Evolutionary conservation across 1,284 basidiomycete genomes (phyloP).

Genomic region (Rhodotorula sp.): DNA sequence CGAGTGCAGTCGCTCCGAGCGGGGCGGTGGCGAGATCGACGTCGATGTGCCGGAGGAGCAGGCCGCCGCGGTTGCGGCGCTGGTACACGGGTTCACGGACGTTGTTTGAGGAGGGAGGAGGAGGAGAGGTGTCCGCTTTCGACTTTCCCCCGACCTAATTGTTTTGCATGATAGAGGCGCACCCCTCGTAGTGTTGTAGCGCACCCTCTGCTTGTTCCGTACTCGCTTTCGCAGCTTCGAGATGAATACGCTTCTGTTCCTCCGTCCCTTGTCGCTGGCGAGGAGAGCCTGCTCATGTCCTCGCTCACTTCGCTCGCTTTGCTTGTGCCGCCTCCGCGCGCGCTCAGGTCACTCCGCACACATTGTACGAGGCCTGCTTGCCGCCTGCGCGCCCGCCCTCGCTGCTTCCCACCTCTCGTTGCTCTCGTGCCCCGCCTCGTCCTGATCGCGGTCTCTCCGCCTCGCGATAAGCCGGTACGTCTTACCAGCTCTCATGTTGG

Average conservation of each 20-base stretch:
- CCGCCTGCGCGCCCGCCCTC: neutral
- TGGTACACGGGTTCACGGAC: conserved; percentile 20
- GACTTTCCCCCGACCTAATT: neutral
- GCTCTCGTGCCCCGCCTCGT: neutral
- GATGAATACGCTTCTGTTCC: too few species aligned
- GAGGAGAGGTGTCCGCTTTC: neutral
- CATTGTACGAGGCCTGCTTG: too few species aligned
- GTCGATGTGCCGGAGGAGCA: conserved; percentile 16
- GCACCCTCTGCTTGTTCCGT: too few species aligned
- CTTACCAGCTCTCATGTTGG: too few species aligned
- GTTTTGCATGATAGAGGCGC: neutral
- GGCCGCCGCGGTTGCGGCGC: conserved; percentile 22
- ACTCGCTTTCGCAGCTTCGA: too few species aligned
- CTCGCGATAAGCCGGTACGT: neutral
- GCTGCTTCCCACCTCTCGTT: neutral
- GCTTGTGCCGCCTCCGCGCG: too few species aligned
- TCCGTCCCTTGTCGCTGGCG: too few species aligned
- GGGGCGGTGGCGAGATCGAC: neutral
- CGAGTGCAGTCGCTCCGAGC: conserved; percentile 17
- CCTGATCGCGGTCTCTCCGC: neutral
- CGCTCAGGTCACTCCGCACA: too few species aligned
- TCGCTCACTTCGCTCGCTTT: too few species aligned
- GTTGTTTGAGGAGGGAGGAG: neutral
- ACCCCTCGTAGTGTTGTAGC: too few species aligned
- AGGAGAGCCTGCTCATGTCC: too few species aligned